Evolutionary conservation across 108 stramenopile genomes (phyloP).

Genomic region (Fragilaria radians): DNA sequence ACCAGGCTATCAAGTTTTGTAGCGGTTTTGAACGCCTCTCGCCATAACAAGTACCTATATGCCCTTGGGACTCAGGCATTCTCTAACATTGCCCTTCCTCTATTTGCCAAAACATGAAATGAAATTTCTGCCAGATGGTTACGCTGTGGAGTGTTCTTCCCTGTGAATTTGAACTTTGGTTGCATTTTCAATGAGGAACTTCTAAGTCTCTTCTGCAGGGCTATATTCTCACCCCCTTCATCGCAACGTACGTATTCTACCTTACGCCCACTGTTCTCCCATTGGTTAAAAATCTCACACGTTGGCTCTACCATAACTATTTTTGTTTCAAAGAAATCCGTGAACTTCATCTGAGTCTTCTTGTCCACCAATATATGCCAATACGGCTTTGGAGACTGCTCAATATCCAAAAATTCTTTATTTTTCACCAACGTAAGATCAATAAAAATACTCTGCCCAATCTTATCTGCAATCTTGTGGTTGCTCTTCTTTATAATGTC

Average conservation of each 20-base stretch:
- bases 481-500: slow-evolving; percentile 4
- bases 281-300: too few species aligned
- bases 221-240: slow-evolving; percentile 16
- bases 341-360: slow-evolving; percentile 8
- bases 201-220: not conserved
- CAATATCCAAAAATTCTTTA: too few species aligned
- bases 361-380: slow-evolving; percentile 14
- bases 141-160: too few species aligned
- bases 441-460: slow-evolving; percentile 9
- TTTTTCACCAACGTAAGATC: too few species aligned
- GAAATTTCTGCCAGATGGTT: slow-evolving; percentile 20
- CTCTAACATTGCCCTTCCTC: slow-evolving; percentile 6
- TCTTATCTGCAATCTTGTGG: not conserved
- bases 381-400: not conserved
- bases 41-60: too few species aligned
- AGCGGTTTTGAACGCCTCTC: slow-evolving; percentile 7
- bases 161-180: slow-evolving; percentile 18
- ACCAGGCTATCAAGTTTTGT: slow-evolving; percentile 15
- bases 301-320: slow-evolving; percentile 11
- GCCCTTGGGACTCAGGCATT: not conserved
- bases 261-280: not conserved
- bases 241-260: slow-evolving; percentile 9
- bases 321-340: too few species aligned
- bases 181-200: slow-evolving; percentile 11
- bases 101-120: slow-evolving; percentile 10